These are phyloP conservation scores for Tetragonia tetragonoides DNA, from an alignment of 148 eudicot species.

Conservation along the genomic window DNA sequence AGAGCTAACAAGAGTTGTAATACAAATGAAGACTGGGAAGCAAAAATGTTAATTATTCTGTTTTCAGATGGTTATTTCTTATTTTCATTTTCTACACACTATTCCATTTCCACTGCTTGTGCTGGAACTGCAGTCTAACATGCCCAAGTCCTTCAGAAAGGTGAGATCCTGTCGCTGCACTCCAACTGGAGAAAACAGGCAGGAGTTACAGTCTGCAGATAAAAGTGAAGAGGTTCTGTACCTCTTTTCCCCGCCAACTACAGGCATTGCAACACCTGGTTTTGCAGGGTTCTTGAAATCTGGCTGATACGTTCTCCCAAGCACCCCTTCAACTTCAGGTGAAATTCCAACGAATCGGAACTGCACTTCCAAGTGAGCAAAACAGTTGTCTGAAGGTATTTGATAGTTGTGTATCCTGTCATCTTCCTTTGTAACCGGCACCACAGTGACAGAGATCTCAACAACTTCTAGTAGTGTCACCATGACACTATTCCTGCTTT, in stretches of 20 bases:
- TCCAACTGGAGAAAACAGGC: slow-evolving; percentile 37
- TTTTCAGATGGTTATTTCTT: not conserved
- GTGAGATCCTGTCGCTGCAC: slow-evolving; percentile 22
- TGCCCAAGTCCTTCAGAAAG: slow-evolving; percentile 27
- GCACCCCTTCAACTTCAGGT: slow-evolving; percentile 51
- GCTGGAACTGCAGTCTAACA: slow-evolving; percentile 38
- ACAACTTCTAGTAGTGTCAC: slow-evolving; percentile 38
- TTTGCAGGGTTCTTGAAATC: slow-evolving; percentile 63
- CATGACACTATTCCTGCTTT: slow-evolving; percentile 44
- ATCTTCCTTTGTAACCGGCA: slow-evolving; percentile 63
- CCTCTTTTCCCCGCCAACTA: slow-evolving; percentile 68
- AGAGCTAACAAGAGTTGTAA: not conserved
- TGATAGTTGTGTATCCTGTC: slow-evolving; percentile 56
- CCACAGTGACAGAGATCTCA: slow-evolving; percentile 54
- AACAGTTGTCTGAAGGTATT: slow-evolving; percentile 56
- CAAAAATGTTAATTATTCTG: not conserved
- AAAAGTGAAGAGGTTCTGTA: slow-evolving; percentile 51
- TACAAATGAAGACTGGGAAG: not conserved
- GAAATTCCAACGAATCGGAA: slow-evolving; percentile 50
- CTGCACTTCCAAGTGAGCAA: slow-evolving; percentile 64
- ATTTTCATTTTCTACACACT: slow-evolving; percentile 46
- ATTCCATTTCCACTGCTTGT: slow-evolving; percentile 43
- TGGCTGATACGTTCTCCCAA: slow-evolving; percentile 64
- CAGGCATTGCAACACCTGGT: slow-evolving; percentile 67
- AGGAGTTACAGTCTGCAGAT: slow-evolving; percentile 48